A percentile compares a stretch with the other conserved stretches of the same genome.
Evolutionary conservation across 495 filamentous ascomycete species (phyloP).

Genomic region (Neurospora cerealis): DNA sequence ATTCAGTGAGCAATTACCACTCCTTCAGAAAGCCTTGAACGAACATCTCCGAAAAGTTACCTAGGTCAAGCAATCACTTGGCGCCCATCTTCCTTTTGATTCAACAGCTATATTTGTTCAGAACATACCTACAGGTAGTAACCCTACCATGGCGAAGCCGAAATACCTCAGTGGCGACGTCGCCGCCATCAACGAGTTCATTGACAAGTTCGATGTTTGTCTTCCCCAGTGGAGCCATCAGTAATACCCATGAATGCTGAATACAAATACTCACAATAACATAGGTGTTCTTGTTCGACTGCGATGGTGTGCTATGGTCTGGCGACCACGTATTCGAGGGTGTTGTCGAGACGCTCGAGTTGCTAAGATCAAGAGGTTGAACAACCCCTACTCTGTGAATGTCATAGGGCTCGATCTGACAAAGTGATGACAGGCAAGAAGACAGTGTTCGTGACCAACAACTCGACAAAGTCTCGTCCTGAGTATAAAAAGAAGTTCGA

Average conservation of each 20-base stretch:
- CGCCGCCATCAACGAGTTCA: slow-evolving; percentile 64
- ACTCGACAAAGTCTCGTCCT: slow-evolving; percentile 89
- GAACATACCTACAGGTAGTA: background rate
- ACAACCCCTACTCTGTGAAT: background rate
- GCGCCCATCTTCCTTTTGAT: background rate
- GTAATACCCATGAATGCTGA: background rate
- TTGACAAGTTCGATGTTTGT: slow-evolving; percentile 86
- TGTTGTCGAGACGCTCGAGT: slow-evolving; percentile 69
- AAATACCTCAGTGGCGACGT: slow-evolving; percentile 75
- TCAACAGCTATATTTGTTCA: background rate
- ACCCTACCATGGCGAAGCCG: slow-evolving; percentile 29
- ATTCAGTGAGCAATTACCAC: background rate
- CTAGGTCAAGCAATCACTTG: background rate
- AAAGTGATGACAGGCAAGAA: slow-evolving; percentile 56
- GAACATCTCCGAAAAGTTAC: background rate
- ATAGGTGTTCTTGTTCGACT: slow-evolving; percentile 91
- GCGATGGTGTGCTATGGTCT: slow-evolving; percentile 96
- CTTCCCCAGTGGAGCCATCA: slow-evolving; percentile 5
- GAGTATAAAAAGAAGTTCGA: slow-evolving; percentile 90
- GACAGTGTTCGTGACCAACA: slow-evolving; percentile 96
- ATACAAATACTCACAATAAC: background rate
- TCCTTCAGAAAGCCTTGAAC: background rate
- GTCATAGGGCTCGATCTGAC: slow-evolving; percentile 7
- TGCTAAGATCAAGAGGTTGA: slow-evolving; percentile 69
- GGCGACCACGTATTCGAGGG: slow-evolving; percentile 81